These are phyloP conservation scores for Kodamaea lidongshanica DNA, from an alignment of 805 yeast species.

Conservation along the genomic window DNA sequence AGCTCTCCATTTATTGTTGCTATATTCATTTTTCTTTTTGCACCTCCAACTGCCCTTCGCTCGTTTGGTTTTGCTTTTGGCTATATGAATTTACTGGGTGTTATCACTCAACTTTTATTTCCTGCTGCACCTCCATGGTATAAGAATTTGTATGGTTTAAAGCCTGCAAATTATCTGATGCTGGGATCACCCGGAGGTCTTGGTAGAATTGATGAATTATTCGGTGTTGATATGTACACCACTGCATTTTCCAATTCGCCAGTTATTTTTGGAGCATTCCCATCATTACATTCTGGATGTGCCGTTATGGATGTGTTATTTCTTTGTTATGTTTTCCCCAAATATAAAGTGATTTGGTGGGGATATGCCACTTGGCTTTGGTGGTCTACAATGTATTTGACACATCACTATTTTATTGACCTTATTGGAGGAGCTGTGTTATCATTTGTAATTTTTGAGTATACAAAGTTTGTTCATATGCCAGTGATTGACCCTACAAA, in stretches of 20 bases:
- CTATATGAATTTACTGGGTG: constrained; percentile 86
- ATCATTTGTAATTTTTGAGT: constrained; percentile 61
- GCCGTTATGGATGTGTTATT: constrained; percentile 92
- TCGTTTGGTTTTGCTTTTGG: constrained; percentile 92
- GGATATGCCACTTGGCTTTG: constrained; percentile 87
- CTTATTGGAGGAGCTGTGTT: constrained; percentile 90
- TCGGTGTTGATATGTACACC: constrained; percentile 80
- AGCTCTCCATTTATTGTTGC: constrained; percentile 89
- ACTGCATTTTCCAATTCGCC: constrained; percentile 81
- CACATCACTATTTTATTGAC: constrained; percentile 94
- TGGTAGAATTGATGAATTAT: constrained; percentile 72
- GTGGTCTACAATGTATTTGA: constrained; percentile 98
- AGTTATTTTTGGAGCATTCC: constrained; percentile 86
- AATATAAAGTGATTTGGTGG: constrained; percentile 55
- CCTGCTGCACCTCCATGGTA: constrained; percentile 99
- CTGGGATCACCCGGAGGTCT: constrained; percentile 94
- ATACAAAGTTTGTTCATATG: constrained; percentile 59
- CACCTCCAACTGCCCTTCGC: constrained; percentile 81
- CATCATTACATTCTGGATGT: constrained; percentile 86
- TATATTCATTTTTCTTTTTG: constrained; percentile 70
- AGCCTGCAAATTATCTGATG: constrained; percentile 88
- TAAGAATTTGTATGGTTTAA: constrained; percentile 72
- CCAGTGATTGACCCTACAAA: constrained; percentile 51
- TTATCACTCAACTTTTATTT: constrained; percentile 69
- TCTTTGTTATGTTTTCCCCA: constrained; percentile 77